phyloP scores from a whole-genome alignment of 768 basidiomycete genomes.

The Trametes villosa region DNA sequence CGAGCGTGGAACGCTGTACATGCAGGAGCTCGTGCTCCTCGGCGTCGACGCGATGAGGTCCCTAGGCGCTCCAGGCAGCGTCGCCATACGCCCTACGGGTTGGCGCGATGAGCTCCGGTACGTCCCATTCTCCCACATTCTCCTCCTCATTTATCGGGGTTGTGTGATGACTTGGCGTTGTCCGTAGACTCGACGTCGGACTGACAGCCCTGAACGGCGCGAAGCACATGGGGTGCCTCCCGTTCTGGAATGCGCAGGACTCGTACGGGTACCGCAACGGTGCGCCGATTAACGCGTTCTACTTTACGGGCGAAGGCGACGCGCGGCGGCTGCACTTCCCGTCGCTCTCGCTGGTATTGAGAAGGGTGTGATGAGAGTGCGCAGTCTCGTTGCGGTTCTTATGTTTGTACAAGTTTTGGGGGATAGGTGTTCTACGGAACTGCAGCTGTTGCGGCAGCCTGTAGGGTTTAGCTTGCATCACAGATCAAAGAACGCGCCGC shows the following conservation, averaged over 20 bases:
- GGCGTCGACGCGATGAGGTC: too few species aligned
- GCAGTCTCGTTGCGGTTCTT: too few species aligned
- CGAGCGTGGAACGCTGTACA: conserved; percentile 30
- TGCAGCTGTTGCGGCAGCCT: too few species aligned
- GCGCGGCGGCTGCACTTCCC: conserved; percentile 14
- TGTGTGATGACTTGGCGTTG: not conserved
- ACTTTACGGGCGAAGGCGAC: conserved; percentile 23
- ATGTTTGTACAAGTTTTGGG: too few species aligned
- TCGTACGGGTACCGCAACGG: conserved; percentile 34
- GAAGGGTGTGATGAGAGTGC: too few species aligned
- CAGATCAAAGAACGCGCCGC: too few species aligned
- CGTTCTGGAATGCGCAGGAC: conserved; percentile 37
- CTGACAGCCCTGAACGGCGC: conserved; percentile 33
- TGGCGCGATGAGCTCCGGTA: conserved; percentile 42
- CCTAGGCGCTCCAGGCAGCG: too few species aligned
- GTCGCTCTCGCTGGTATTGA: not conserved
- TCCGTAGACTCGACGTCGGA: conserved; percentile 36
- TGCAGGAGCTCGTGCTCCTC: too few species aligned
- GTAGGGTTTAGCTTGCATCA: too few species aligned
- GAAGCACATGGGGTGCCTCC: conserved; percentile 37
- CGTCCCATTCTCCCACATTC: conserved; percentile 2
- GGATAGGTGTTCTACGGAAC: too few species aligned
- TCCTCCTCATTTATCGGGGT: too few species aligned
- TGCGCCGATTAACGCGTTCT: conserved; percentile 32
- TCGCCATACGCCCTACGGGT: too few species aligned